Evolutionary conservation across 352 stramenopile genomes (phyloP), one percentile per base, ranked within the genome.

Genomic region (Phytophthora fragariae): DNA sequence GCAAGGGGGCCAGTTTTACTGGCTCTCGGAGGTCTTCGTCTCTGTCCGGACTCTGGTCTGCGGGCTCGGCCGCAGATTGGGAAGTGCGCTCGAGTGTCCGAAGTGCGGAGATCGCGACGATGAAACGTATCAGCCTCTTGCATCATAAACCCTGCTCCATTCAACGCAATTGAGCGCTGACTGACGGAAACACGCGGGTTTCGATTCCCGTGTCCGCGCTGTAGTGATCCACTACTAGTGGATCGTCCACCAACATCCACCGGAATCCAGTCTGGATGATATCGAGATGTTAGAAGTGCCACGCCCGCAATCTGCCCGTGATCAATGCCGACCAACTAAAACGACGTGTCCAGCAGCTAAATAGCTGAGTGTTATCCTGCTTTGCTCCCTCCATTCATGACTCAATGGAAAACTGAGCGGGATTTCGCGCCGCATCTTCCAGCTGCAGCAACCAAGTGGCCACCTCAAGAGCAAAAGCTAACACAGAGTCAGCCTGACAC

Each of bases 71-170:
- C n/a, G n/a, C n/a, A n/a, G n/a, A n/a, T n/a, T n/a, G n/a, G n/a
- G n/a, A n/a, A n/a, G n/a, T n/a, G n/a, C n/a, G n/a, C n/a, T n/a
- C 39, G 54, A 65, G 50, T 88, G 79, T 33, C 83, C 79, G 1
- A 80, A 65, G 7, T 90, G 79, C 52, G 72, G 68, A 15, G 21
- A 56, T 29, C 53, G 41, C 6, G 62, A 66, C 11, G 62, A 64
- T 24, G 52, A 57, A 2, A 37, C 27, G 12, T 44, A 46, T n/a
- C n/a, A n/a, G n/a, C n/a, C n/a, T n/a, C 33, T 12, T 39, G 33
- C 11, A 47, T 11, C 39, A 46, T 41, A 41, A 11, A 8, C 10
- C 35, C 3, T 10, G 35, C 35, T 44, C 11, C 35, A 44, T 44
- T 14, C 9, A 44, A 14, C 11, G 4, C 27, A 29, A 29, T 44